Evolutionary conservation across 225 moss, liverwort and hornwort genomes (phyloP), one percentile per base, ranked within the genome.

Genomic region (Anthoceros angustus): DNA sequence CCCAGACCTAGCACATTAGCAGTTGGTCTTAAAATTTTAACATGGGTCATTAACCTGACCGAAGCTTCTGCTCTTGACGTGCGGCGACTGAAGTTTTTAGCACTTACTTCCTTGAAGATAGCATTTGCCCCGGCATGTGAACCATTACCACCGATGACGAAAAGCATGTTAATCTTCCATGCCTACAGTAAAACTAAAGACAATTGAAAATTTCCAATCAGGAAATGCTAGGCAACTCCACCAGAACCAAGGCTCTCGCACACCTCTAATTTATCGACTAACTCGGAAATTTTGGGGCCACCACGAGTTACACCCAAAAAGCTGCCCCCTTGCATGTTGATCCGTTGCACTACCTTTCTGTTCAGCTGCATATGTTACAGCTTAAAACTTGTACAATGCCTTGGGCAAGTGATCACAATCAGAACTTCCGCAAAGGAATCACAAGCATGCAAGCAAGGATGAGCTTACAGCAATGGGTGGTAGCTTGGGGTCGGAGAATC

Each of bases 101-200:
- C 0, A 63, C 45, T 68, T 61, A 91, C 91, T 88, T 88, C 91
- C 63, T 91, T 84, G 32, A 91, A 88, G 70, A 95, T 95, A 66
- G 82, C 86, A 62, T 86, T 68, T 48, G 95, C 95, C 68, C 95
- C 95, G 42, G 91, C 91, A 71, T 95, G 95, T 32, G 95, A 88
- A 24, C 91, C 95, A 71, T 95, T 95, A 26, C 95, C 95, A 64
- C 95, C 95, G 40, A 95, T 69, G 15, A 95, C 86, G 67, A 91
- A 95, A 7, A 95, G 80, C 91, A 95, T 91, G 73, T 91, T 95
- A 70, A 95, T 82, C 23, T 82, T 83, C 42, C 84, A 86, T 69
- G 63, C 82, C 85, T 95, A 81, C 71, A 71, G 16, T 42, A 18
- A 39, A 18, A 20, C 14, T 16, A 69, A 48, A 46, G 12, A n/a